Evolutionary conservation across 2,329 filamentous ascomycete species (phyloP).

Genomic region (Arthrobotrys conoides): DNA sequence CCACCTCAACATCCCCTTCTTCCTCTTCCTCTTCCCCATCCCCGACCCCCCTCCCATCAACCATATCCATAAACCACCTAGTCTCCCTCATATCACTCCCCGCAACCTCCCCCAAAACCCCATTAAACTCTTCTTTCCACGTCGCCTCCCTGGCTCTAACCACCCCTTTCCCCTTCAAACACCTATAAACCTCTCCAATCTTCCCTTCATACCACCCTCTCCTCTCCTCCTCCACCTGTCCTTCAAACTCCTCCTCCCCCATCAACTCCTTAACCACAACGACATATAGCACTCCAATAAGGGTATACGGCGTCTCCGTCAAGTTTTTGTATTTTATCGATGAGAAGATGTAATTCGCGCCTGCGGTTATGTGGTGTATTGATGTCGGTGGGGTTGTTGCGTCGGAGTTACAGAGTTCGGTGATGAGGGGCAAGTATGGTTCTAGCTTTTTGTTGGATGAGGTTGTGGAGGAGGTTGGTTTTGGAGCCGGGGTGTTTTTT

Average conservation of each 20-base stretch:
- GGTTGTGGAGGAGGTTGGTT: background rate
- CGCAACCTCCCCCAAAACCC: slow-evolving; percentile 61
- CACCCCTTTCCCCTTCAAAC: slow-evolving; percentile 61
- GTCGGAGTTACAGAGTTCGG: slow-evolving; percentile 14
- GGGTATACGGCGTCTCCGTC: slow-evolving; percentile 34
- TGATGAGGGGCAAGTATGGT: slow-evolving; percentile 28
- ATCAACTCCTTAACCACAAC: slow-evolving; percentile 62
- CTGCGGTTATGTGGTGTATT: slow-evolving; percentile 24
- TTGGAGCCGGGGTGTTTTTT: background rate
- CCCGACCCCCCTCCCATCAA: slow-evolving; percentile 52
- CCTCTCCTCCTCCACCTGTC: slow-evolving; percentile 5
- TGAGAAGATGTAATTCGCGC: slow-evolving; percentile 32
- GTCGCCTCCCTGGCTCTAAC: slow-evolving; percentile 54
- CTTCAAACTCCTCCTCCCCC: slow-evolving; percentile 30
- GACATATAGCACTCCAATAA: slow-evolving; percentile 55
- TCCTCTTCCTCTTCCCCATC: slow-evolving; percentile 37
- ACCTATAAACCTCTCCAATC: slow-evolving; percentile 55
- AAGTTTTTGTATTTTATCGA: slow-evolving; percentile 37
- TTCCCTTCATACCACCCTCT: slow-evolving; percentile 58
- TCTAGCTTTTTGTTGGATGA: slow-evolving; percentile 24
- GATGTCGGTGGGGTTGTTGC: background rate
- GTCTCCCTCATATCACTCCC: slow-evolving; percentile 62
- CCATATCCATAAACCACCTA: slow-evolving; percentile 61
- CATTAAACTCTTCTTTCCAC: slow-evolving; percentile 58
- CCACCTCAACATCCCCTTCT: slow-evolving; percentile 44